phyloP scores from a whole-genome alignment of 257 asterid species.

The Henckelia pumila region DNA sequence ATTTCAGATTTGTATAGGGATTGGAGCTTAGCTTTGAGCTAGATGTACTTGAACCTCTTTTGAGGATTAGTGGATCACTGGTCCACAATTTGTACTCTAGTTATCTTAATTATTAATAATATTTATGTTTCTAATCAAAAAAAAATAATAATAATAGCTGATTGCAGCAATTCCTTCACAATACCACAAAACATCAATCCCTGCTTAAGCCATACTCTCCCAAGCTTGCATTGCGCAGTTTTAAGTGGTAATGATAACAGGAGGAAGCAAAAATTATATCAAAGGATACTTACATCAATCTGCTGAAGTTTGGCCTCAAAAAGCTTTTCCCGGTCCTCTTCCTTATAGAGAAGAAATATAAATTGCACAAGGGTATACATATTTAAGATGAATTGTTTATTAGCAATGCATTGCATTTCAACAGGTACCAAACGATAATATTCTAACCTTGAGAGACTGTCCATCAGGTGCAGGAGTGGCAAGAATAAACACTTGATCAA shows the following conservation, averaged over 20 bases:
- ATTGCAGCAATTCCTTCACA: not conserved
- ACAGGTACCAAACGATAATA: conserved; percentile 25
- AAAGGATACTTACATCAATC: conserved; percentile 68
- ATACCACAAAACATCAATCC: not conserved
- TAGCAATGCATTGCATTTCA: not conserved
- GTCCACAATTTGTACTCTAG: no score
- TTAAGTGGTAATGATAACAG: not conserved
- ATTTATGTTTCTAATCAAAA: no score
- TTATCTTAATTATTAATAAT: no score
- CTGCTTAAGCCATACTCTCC: not conserved
- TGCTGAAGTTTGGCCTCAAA: conserved; percentile 94
- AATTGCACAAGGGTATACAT: conserved; percentile 16
- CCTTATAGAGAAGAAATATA: conserved; percentile 55
- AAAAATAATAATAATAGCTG: no score
- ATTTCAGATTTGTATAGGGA: no score
- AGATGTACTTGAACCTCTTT: no score
- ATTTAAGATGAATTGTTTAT: conserved; percentile 11
- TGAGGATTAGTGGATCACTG: no score
- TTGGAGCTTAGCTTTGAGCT: no score
- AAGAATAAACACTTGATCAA: conserved; percentile 88
- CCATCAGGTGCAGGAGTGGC: conserved; percentile 80
- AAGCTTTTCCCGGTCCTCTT: conserved; percentile 85
- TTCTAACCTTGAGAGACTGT: conserved; percentile 70
- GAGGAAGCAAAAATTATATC: conserved; percentile 7
- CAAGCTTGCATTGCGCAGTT: not conserved